Evolutionary conservation across 2,329 filamentous ascomycete species (phyloP).

Genomic region (Bipolaris gigantea): DNA sequence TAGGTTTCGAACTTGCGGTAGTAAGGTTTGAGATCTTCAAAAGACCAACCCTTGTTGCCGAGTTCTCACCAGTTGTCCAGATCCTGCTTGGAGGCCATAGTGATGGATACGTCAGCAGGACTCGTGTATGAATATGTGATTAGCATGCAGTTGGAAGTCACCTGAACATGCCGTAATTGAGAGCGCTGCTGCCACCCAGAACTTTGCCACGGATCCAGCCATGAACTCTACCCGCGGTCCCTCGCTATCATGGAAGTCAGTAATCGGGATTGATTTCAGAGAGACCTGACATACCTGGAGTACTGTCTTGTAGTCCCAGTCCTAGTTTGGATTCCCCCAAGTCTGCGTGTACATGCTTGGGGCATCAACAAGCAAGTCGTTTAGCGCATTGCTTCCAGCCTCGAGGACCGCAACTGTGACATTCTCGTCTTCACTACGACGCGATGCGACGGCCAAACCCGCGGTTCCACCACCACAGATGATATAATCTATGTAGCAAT

Average conservation of each 20-base stretch:
- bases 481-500: slow-evolving; percentile 24
- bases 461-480: slow-evolving; percentile 37
- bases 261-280: background rate
- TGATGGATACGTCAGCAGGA: slow-evolving; percentile 2
- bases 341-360: slow-evolving; percentile 31
- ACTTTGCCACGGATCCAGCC: slow-evolving; percentile 36
- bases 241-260: slow-evolving; percentile 24
- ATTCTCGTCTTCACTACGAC: slow-evolving; percentile 31
- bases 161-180: slow-evolving; percentile 41
- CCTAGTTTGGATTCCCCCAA: slow-evolving; percentile 36
- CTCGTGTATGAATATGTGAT: too few species aligned
- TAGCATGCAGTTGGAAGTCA: background rate
- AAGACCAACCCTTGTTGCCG: slow-evolving; percentile 46
- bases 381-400: slow-evolving; percentile 32
- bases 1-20: slow-evolving; percentile 44
- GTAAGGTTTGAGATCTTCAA: slow-evolving; percentile 40
- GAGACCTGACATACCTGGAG: slow-evolving; percentile 24
- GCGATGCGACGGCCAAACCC: slow-evolving; percentile 34
- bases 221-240: slow-evolving; percentile 24
- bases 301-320: slow-evolving; percentile 37
- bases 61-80: slow-evolving; percentile 47
- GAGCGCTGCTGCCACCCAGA: slow-evolving; percentile 45
- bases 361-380: slow-evolving; percentile 33
- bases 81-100: slow-evolving; percentile 33
- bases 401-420: slow-evolving; percentile 34